phyloP scores from a whole-genome alignment of 2,329 filamentous ascomycete species.

The Tolypocladium guangdongense region DNA sequence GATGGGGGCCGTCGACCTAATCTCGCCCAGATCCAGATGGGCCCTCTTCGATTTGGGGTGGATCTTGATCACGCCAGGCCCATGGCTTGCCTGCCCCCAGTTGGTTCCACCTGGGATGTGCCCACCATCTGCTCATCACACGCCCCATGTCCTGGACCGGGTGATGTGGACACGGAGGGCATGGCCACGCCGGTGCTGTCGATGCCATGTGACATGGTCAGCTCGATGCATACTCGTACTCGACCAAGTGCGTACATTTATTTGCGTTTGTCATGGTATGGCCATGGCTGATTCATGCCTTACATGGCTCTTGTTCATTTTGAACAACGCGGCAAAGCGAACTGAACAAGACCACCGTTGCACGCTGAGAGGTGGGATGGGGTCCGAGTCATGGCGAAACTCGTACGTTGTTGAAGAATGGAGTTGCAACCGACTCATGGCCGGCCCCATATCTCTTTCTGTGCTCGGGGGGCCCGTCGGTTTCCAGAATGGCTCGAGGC shows the following conservation, averaged over 20 bases:
- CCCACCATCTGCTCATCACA: neutral
- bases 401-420: neutral
- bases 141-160: neutral
- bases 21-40: conserved; percentile 11
- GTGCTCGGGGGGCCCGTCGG: neutral
- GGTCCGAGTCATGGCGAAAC: neutral
- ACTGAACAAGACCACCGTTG: neutral
- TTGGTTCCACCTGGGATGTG: neutral
- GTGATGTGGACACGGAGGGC: neutral
- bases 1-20: conserved; percentile 7
- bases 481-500: neutral
- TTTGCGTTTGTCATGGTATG: too few species aligned
- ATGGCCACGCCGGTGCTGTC: neutral
- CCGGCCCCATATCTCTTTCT: neutral
- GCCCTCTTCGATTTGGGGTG: conserved; percentile 4
- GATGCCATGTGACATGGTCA: neutral
- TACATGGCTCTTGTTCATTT: neutral
- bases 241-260: neutral
- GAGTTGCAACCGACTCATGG: neutral
- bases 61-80: conserved; percentile 11
- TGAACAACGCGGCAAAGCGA: neutral
- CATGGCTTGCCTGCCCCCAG: neutral
- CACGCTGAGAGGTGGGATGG: neutral
- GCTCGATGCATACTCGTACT: neutral
- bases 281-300: neutral